Evolutionary conservation across 352 stramenopile genomes (phyloP).

Genomic region (Pythium chondricola): DNA sequence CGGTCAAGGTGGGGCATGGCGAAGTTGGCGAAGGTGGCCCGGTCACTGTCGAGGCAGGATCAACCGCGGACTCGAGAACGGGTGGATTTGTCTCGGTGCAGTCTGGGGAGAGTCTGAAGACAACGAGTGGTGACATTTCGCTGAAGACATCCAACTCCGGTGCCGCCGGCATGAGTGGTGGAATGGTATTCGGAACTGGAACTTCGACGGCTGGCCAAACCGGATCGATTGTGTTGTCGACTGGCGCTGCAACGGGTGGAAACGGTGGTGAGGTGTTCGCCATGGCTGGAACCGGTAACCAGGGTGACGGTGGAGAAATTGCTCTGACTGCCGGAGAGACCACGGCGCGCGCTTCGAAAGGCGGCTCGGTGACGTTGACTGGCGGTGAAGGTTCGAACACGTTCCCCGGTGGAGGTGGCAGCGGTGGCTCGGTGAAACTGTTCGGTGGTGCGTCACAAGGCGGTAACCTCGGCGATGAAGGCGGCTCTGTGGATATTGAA

Average conservation of each 20-base stretch:
- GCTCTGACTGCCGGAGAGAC: constrained; percentile 62
- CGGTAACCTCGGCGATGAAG: constrained; percentile 44
- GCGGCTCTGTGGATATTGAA: constrained; percentile 66
- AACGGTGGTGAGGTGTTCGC: constrained; percentile 52
- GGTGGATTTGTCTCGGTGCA: constrained; percentile 51
- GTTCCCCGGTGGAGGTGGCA: constrained; percentile 71
- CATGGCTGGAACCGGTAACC: constrained; percentile 43
- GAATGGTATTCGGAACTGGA: constrained; percentile 49
- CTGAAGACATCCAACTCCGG: constrained; percentile 56
- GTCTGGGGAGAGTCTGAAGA: constrained; percentile 55
- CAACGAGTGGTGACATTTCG: constrained; percentile 65
- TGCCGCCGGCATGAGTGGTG: constrained; percentile 46
- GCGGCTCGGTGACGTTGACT: constrained; percentile 47
- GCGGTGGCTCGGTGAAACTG: constrained; percentile 82
- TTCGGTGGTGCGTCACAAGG: constrained; percentile 80
- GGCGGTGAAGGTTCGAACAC: constrained; percentile 52
- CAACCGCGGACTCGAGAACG: constrained; percentile 51
- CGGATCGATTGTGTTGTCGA: constrained; percentile 45
- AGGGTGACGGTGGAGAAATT: constrained; percentile 55
- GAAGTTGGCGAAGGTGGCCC: constrained; percentile 79
- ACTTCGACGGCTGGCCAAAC: constrained; percentile 45
- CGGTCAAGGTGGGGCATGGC: constrained; percentile 52
- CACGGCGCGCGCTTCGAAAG: constrained; percentile 27
- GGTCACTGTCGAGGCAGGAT: constrained; percentile 67
- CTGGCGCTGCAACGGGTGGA: constrained; percentile 47